Evolutionary conservation across 148 eudicot genomes (phyloP).

Genomic region (Rhododendron williamsianum): DNA sequence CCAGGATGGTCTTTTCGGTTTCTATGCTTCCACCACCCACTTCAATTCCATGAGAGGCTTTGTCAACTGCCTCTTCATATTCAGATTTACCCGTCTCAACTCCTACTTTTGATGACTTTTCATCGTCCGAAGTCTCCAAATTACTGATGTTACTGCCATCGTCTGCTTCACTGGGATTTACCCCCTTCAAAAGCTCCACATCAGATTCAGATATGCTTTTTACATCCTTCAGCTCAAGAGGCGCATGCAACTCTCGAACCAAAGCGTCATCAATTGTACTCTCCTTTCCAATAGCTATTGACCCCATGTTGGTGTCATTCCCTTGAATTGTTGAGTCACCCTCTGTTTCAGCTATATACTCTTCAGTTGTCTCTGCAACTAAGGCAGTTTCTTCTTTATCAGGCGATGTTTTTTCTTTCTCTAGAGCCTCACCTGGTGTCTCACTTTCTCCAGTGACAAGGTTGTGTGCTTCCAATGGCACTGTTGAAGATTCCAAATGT

Average conservation of each 20-base stretch:
- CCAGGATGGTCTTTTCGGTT: background rate
- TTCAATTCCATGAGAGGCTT: background rate
- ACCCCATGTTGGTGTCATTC: background rate
- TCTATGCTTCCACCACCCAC: background rate
- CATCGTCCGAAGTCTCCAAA: slow-evolving; percentile 3
- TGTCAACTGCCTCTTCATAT: background rate
- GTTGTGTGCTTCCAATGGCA: slow-evolving; percentile 10
- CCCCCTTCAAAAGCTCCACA: background rate
- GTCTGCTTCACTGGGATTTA: background rate
- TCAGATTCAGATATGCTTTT: background rate
- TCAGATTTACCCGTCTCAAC: background rate
- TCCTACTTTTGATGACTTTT: background rate
- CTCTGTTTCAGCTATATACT: background rate
- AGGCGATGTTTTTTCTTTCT: background rate
- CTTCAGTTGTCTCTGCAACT: slow-evolving; percentile 6
- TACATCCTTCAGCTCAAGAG: slow-evolving; percentile 1
- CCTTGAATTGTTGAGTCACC: background rate
- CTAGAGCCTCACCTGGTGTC: slow-evolving; percentile 5
- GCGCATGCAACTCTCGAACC: background rate
- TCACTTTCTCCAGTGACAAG: background rate
- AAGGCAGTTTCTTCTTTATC: background rate
- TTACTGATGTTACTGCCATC: background rate
- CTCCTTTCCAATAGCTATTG: slow-evolving; percentile 8
- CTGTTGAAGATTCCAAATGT: background rate
- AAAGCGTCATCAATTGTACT: background rate